phyloP scores from a whole-genome alignment of 2,329 filamentous ascomycete genomes.

The Fusarium keratoplasticum region DNA sequence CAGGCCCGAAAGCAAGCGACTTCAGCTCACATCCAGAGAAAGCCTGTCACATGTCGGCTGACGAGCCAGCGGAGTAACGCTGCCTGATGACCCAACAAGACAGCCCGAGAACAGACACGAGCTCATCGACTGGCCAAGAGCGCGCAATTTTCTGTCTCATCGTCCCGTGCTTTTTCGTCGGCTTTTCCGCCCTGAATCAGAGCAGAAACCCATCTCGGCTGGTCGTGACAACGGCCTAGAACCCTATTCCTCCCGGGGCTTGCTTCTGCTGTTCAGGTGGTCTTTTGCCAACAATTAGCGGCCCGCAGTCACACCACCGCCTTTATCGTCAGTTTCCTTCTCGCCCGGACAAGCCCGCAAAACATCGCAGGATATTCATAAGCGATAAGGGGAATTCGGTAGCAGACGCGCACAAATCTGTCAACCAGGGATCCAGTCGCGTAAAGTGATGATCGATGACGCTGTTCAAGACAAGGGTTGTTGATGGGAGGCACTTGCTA shows the following conservation, averaged over 20 bases:
- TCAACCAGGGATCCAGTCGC: slow-evolving; percentile 17
- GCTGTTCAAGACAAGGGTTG: slow-evolving; percentile 31
- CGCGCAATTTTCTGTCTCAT: not conserved
- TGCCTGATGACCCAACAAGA: slow-evolving; percentile 14
- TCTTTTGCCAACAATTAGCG: not conserved
- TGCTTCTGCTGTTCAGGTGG: slow-evolving; percentile 3
- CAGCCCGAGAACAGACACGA: slow-evolving; percentile 12
- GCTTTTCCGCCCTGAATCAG: not conserved
- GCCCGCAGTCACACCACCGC: slow-evolving; percentile 5
- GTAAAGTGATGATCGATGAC: slow-evolving; percentile 40
- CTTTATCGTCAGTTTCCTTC: not conserved
- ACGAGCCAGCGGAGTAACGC: not conserved
- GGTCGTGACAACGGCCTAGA: not conserved
- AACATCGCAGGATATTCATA: not conserved
- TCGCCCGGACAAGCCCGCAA: not conserved
- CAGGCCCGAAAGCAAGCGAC: not conserved
- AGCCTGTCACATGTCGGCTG: not conserved
- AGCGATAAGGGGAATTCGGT: not conserved
- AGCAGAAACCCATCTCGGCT: not conserved
- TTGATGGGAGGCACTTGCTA: slow-evolving; percentile 1
- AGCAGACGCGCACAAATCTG: not conserved
- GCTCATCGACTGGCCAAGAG: slow-evolving; percentile 3
- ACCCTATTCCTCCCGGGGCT: not conserved
- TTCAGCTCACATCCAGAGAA: not conserved
- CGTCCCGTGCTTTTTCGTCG: not conserved